Conservation (phyloP, 345 rosid genomes). For the Excoecaria cochinchinensis region DNA sequence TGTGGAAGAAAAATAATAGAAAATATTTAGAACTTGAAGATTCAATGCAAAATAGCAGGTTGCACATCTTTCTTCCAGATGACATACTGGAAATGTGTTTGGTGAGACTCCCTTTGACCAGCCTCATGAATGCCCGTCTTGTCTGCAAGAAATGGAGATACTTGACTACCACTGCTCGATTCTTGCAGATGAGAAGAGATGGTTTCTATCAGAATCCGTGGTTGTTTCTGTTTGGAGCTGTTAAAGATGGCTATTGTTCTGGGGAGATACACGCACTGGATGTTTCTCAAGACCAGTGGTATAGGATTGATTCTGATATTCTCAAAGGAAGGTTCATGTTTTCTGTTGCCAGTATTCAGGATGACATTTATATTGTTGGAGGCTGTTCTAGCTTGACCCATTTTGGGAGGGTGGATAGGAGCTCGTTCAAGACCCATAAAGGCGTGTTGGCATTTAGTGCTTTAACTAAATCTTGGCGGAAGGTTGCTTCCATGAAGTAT, state of each 20-base stretch:
- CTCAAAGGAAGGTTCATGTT: slow-evolving; percentile 87
- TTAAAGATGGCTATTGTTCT: slow-evolving; percentile 77
- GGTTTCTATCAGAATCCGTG: slow-evolving; percentile 73
- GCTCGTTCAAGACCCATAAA: slow-evolving; percentile 82
- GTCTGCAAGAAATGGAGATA: slow-evolving; percentile 94
- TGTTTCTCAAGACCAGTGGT: slow-evolving; percentile 75
- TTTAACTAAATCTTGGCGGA: slow-evolving; percentile 75
- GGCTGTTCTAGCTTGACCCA: slow-evolving; percentile 77
- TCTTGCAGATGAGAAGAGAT: slow-evolving; percentile 71
- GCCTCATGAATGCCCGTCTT: slow-evolving; percentile 82
- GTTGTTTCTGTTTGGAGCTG: slow-evolving; percentile 85
- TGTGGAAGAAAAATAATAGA: slow-evolving; percentile 69
- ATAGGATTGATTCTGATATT: slow-evolving; percentile 58
- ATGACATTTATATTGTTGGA: slow-evolving; percentile 78
- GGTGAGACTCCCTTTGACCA: slow-evolving; percentile 78
- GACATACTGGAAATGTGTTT: slow-evolving; percentile 91
- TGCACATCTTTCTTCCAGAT: slow-evolving; percentile 77
- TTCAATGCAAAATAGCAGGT: slow-evolving; percentile 41
- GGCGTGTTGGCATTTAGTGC: slow-evolving; percentile 79
- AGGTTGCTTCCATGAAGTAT: slow-evolving; percentile 73
- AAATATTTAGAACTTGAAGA: slow-evolving; percentile 47
- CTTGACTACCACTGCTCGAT: slow-evolving; percentile 66
- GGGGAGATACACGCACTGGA: slow-evolving; percentile 81
- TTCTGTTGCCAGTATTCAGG: slow-evolving; percentile 67
- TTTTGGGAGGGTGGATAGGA: slow-evolving; percentile 69